Evolutionary conservation across 768 basidiomycete genomes (phyloP), one percentile per base, ranked within the genome.

Genomic region (Naganishia vishniacii): DNA sequence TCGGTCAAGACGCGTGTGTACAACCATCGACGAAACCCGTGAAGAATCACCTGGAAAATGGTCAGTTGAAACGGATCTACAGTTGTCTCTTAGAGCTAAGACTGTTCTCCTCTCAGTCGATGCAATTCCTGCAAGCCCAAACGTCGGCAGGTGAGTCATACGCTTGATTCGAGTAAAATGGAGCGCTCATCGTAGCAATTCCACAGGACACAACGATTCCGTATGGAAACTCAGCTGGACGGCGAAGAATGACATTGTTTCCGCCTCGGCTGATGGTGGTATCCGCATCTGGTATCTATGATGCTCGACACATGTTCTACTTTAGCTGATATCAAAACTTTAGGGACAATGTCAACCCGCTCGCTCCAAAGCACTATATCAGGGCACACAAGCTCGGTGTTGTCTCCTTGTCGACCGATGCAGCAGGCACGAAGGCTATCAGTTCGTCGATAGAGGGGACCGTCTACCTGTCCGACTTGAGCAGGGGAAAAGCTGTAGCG

Each of bases 401-500:
- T 68, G 84, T 89, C 18, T 90, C 90, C 5, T 78, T 94, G 34
- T 89, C 88, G 18, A 84, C 84, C 8, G 82, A 85, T 20, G 81
- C 84, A 49, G 65, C 72, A 44, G 92, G 89, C 8, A 80, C 78
- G 48, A 79, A 78, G 31, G 89, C 84, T 0, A 75, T 95, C 47
- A 87, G 85, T 69, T 91, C 91, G 71, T 87, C 87, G 61, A 80
- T 93, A 20, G 91, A 94, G 70, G 92, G 92, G 1, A 82, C 86
- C 29, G 90, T 89, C 0, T 82, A 79, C 48, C 78, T 93, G 26
- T 87, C 86, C 83, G 85, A 92, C 72, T 74, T 91, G 48, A 77
- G 81, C 37, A 82, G 79, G 18, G 87, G 86, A 4, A 80, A 82
- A 37, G 73, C 86, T 2, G 74, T 84, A 0, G 87, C 84, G 12